A percentile compares a stretch with the other conserved stretches of the same genome.
Evolutionary conservation across 306 rosid genomes (phyloP).

Genomic region (Potentilla sterilis): DNA sequence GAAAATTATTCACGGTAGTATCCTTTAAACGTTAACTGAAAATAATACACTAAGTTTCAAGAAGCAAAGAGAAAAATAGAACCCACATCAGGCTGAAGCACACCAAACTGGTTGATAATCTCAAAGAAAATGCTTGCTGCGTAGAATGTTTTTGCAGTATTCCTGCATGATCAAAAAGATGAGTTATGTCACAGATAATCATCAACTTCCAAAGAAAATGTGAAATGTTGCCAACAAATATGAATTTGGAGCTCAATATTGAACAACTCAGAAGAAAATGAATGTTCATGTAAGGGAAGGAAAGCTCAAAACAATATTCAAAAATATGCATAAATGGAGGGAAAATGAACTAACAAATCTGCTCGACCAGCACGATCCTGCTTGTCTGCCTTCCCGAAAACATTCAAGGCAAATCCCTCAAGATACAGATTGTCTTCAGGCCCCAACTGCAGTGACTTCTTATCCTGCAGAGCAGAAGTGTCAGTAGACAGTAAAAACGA

Average conservation of each 20-base stretch:
- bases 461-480: constrained; percentile 57
- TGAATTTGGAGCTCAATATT: background rate
- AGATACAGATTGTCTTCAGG: constrained; percentile 85
- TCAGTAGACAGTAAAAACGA: constrained; percentile 5
- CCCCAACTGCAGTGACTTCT: constrained; percentile 72
- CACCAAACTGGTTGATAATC: constrained; percentile 86
- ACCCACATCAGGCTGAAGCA: constrained; percentile 85
- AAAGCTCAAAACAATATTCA: background rate
- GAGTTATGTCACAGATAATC: constrained; percentile 1
- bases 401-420: constrained; percentile 94
- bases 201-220: background rate
- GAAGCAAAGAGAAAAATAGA: background rate
- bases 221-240: background rate
- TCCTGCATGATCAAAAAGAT: constrained; percentile 49
- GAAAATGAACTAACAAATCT: constrained; percentile 58
- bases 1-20: background rate
- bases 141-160: constrained; percentile 96
- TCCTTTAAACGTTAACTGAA: background rate
- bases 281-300: background rate
- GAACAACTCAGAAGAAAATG: background rate
- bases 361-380: constrained; percentile 96
- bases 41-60: background rate
- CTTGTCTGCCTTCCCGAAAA: constrained; percentile 93
- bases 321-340: constrained; percentile 7
- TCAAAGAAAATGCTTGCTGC: constrained; percentile 99